These are phyloP conservation scores for Kazachstania sp. DNA, from an alignment of 1,139 yeast genomes.

Conservation along the genomic window DNA sequence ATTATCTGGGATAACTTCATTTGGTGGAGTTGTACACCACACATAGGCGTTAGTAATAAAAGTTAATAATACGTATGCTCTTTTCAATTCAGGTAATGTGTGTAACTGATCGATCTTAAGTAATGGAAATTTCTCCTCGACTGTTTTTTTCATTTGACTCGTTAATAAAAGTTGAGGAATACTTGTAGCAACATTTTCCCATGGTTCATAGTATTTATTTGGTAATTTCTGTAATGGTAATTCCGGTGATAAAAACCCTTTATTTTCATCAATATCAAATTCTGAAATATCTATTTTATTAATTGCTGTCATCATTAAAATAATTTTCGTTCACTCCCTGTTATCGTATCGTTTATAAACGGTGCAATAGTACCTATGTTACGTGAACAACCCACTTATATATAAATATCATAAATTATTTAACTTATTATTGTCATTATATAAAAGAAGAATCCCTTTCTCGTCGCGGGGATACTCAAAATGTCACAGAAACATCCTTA, in stretches of 20 bases:
- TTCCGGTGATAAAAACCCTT: constrained; percentile 72
- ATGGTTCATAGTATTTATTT: constrained; percentile 56
- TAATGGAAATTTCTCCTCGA: constrained; percentile 51
- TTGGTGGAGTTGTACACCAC: constrained; percentile 70
- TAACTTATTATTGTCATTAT: too few relatives aligned
- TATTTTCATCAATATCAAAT: constrained; percentile 56
- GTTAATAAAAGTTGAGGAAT: constrained; percentile 70
- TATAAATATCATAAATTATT: too few relatives aligned
- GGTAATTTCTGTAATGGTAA: constrained; percentile 57
- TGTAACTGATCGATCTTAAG: constrained; percentile 36
- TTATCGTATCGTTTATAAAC: too few relatives aligned
- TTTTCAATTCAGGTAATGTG: constrained; percentile 47
- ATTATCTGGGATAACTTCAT: constrained; percentile 57
- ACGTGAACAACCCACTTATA: too few relatives aligned
- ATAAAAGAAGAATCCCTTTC: too few relatives aligned
- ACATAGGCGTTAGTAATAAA: constrained; percentile 82
- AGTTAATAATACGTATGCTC: constrained; percentile 73
- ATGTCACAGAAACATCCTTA: constrained; percentile 1
- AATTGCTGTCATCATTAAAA: neutral
- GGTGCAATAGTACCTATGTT: too few relatives aligned
- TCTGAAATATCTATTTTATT: neutral
- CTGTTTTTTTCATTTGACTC: constrained; percentile 46
- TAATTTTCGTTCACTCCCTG: too few relatives aligned
- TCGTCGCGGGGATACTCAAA: neutral
- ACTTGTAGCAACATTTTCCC: constrained; percentile 64